Evolutionary conservation across 202 grass and related monocot genomes (phyloP), one percentile per base, ranked within the genome.

Genomic region (Carex arenaria): DNA sequence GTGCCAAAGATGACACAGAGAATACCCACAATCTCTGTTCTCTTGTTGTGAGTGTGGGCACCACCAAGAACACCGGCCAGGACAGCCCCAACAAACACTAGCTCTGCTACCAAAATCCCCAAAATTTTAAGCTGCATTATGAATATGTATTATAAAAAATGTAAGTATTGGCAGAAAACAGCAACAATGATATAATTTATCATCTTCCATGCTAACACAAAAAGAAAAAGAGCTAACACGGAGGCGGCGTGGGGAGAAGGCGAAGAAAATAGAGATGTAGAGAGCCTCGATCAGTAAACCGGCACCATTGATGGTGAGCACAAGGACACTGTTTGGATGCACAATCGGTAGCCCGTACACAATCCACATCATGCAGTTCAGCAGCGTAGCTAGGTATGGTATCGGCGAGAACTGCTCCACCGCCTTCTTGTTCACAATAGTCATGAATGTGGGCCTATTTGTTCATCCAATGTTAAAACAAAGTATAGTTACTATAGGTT

Each of bases 341-440:
- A 97, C 91, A 60, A 97, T 0, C 20, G 94, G 91, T 69, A 97
- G 15, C 36, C 94, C 94, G 7, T 97, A 97, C 62, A 97, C 88
- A 10, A 97, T 84, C 94, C 91, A 94, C 1, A 97, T 85, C 89
- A 81, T 84, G 83, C 94, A 94, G 85, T 97, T 97, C 54, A 97
- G 82, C 20, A 92, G 62, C 62, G 91, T 97, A 17, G 88, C 91
- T 28, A 94, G 78, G 88, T 97, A 94, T 0, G 91, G 94, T 10
- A 86, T 59, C 0, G 90, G 65, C 12, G 84, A 94, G 88, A 92
- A 97, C 71, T 91, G 72, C 87, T 94, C 86, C 76, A 91, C 87
- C 54, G 89, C 88, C 78, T 75, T 92, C 47, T 15, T 51, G 84
- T 90, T 97, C 10, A 56, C 82, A 73, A 97, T 97, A 67, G 79